phyloP scores from a whole-genome alignment of 139 green algal genomes.

The Coelastrella sp. region DNA sequence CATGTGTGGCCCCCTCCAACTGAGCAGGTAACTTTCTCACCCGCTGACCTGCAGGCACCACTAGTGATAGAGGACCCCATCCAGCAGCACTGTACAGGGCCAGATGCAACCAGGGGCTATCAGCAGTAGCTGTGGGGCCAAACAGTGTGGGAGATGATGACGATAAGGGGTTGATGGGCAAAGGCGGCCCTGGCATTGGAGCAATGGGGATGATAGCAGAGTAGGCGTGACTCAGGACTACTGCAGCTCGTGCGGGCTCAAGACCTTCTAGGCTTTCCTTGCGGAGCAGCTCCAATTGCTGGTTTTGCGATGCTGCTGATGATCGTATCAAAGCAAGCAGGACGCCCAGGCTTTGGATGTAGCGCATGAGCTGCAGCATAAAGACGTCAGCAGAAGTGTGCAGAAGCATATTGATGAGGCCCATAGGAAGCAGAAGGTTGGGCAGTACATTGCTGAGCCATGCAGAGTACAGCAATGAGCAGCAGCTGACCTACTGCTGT shows the following conservation, averaged over 20 bases:
- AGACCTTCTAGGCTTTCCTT: constrained; percentile 82
- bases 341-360: constrained; percentile 21
- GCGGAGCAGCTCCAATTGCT: constrained; percentile 82
- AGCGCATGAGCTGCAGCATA: background rate
- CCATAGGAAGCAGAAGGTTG: too few species aligned
- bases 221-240: constrained; percentile 83
- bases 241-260: constrained; percentile 54
- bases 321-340: background rate
- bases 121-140: constrained; percentile 67
- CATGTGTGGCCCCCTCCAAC: constrained; percentile 63
- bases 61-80: constrained; percentile 72
- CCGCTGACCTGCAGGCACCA: constrained; percentile 76
- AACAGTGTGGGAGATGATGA: constrained; percentile 68
- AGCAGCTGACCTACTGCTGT: too few species aligned
- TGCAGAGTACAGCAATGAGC: too few species aligned
- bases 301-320: constrained; percentile 18
- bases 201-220: constrained; percentile 78
- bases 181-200: constrained; percentile 72
- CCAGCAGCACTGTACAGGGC: constrained; percentile 67
- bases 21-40: constrained; percentile 69
- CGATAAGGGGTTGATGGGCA: constrained; percentile 67
- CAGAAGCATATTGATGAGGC: background rate
- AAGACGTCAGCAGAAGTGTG: background rate
- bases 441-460: too few species aligned
- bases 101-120: constrained; percentile 84